Conservation (phyloP, 768 basidiomycete genomes). For the Suillus subalutaceus region DNA sequence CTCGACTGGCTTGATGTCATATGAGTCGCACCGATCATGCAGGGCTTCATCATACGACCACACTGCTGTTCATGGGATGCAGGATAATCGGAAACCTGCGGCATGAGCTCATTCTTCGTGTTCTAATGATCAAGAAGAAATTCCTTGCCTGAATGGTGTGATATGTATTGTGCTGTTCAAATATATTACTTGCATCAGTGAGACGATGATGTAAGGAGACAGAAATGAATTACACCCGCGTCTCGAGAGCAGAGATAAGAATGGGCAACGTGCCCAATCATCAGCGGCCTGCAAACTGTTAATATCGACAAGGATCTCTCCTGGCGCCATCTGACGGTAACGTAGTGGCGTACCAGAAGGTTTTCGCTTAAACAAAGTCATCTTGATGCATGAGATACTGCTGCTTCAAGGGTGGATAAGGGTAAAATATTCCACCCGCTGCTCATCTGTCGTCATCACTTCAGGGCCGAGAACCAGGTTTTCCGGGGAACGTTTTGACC, state of each 20-base stretch:
- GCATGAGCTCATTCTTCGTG: neutral
- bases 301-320: neutral
- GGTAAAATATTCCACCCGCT: neutral
- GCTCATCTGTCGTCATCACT: neutral
- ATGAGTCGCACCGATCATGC: neutral
- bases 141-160: neutral
- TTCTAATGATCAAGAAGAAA: neutral
- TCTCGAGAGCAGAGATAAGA: neutral
- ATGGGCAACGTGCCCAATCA: neutral
- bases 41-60: neutral
- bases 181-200: too few relatives aligned
- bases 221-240: neutral
- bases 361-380: neutral
- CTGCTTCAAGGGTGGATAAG: neutral
- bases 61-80: neutral
- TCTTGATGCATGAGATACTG: neutral
- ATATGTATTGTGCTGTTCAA: neutral
- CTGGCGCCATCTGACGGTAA: neutral
- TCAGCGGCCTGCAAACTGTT: neutral
- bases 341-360: neutral
- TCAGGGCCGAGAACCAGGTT: neutral
- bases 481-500: neutral
- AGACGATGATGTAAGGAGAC: too few relatives aligned
- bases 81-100: neutral
- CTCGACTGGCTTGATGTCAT: neutral